Conservation (phyloP, 768 basidiomycete species). For the Termitomyces sp. region DNA sequence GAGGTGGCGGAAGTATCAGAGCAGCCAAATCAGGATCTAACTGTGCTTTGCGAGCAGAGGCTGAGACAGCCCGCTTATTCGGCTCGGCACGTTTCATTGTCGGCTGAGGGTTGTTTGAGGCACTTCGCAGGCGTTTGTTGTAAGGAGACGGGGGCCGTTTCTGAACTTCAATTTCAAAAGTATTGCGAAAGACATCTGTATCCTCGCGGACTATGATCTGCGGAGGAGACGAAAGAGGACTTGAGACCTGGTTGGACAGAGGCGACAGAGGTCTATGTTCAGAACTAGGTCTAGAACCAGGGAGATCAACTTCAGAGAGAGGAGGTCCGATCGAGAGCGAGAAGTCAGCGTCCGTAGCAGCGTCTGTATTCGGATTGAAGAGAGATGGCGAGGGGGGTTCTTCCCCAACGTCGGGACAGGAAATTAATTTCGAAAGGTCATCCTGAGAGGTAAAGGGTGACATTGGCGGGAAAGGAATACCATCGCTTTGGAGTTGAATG, state of each 20-base stretch:
- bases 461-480: neutral
- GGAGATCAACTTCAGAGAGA: neutral
- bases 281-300: neutral
- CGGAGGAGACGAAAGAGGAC: slow-evolving; percentile 14
- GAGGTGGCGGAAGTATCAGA: slow-evolving; percentile 11
- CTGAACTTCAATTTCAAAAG: slow-evolving; percentile 8
- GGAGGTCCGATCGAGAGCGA: slow-evolving; percentile 6
- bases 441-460: slow-evolving; percentile 9
- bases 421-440: slow-evolving; percentile 5
- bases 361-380: neutral
- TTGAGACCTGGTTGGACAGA: slow-evolving; percentile 6
- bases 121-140: slow-evolving; percentile 12
- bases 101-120: slow-evolving; percentile 7
- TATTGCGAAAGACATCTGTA: slow-evolving; percentile 10
- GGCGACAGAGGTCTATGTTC: slow-evolving; percentile 6
- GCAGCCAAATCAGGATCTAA: slow-evolving; percentile 8
- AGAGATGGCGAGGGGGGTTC: slow-evolving; percentile 8
- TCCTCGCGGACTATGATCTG: slow-evolving; percentile 2
- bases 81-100: neutral
- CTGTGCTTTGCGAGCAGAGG: neutral
- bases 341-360: neutral
- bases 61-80: slow-evolving; percentile 5
- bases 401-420: slow-evolving; percentile 1
- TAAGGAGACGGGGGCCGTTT: slow-evolving; percentile 9
- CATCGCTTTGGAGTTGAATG: neutral